Evolutionary conservation across 176 grass and related monocot genomes (phyloP).

Genomic region (Rhynchospora breviuscula): DNA sequence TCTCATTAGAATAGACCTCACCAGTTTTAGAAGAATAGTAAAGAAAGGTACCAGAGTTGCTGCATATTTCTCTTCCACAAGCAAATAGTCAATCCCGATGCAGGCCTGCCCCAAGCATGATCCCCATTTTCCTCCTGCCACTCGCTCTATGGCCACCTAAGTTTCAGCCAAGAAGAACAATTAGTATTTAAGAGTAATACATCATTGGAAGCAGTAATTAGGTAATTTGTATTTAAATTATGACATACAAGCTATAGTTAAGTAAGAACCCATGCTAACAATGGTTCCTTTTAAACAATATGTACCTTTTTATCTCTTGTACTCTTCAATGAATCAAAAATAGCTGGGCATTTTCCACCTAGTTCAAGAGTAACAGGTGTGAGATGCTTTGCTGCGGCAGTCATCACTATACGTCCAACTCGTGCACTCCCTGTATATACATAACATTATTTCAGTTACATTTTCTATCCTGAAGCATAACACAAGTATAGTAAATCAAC

Average conservation of each 20-base stretch:
- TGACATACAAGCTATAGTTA: background rate
- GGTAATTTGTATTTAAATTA: background rate
- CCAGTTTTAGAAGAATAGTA: background rate
- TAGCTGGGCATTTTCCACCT: slow-evolving; percentile 91
- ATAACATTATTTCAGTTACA: background rate
- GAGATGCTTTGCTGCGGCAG: slow-evolving; percentile 73
- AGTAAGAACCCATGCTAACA: background rate
- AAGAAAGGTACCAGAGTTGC: slow-evolving; percentile 43
- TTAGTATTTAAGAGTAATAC: background rate
- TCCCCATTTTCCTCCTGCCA: slow-evolving; percentile 75
- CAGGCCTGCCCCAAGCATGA: slow-evolving; percentile 79
- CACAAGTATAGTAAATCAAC: background rate
- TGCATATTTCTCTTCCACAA: slow-evolving; percentile 71
- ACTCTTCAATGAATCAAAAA: slow-evolving; percentile 52
- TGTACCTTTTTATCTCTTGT: slow-evolving; percentile 43
- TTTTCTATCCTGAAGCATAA: background rate
- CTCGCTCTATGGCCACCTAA: slow-evolving; percentile 43
- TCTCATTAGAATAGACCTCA: background rate
- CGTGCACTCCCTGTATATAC: slow-evolving; percentile 45
- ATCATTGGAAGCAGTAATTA: background rate
- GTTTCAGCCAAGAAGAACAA: background rate
- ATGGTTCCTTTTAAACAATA: slow-evolving; percentile 4
- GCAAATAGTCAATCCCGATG: slow-evolving; percentile 78
- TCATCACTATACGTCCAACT: slow-evolving; percentile 67
- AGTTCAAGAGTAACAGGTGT: slow-evolving; percentile 88